phyloP scores from a whole-genome alignment of 2,329 filamentous ascomycete species.

The Colletotrichum phormii region DNA sequence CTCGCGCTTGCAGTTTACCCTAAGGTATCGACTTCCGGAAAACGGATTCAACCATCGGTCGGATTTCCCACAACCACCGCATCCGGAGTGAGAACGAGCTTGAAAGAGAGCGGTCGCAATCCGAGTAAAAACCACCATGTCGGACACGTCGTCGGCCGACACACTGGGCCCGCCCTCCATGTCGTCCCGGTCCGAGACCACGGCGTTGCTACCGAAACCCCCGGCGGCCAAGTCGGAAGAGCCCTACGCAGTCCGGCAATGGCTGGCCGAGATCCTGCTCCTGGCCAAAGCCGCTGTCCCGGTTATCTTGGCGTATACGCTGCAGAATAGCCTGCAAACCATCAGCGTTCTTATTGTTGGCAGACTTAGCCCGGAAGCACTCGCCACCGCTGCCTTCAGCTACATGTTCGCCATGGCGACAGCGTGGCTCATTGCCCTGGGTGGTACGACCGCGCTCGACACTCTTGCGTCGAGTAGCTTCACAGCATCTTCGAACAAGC shows the following conservation, averaged over 20 bases:
- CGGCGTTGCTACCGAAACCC: constrained; percentile 35
- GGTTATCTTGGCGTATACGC: constrained; percentile 84
- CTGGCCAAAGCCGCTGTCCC: constrained; percentile 78
- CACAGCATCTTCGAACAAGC: constrained; percentile 82
- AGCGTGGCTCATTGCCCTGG: constrained; percentile 87
- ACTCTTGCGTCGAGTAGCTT: constrained; percentile 86
- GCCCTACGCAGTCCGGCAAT: constrained; percentile 21
- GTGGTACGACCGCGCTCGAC: constrained; percentile 87
- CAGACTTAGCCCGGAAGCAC: constrained; percentile 80
- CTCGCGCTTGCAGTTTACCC: constrained; percentile 16
- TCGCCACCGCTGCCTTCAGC: constrained; percentile 86
- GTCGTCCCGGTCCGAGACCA: constrained; percentile 29
- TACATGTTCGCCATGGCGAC: constrained; percentile 96
- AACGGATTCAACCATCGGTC: neutral
- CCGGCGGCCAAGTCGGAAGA: constrained; percentile 19
- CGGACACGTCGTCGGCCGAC: constrained; percentile 15
- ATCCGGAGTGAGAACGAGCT: neutral
- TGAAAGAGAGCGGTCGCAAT: neutral
- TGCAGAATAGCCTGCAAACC: constrained; percentile 89
- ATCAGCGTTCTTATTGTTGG: constrained; percentile 85
- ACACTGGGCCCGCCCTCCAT: constrained; percentile 2
- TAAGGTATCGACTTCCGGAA: neutral
- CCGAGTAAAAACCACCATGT: constrained; percentile 16
- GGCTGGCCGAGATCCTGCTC: constrained; percentile 69
- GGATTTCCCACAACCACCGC: neutral